Conservation (phyloP, 2,329 filamentous ascomycete species). For the Cercospora canescens region DNA sequence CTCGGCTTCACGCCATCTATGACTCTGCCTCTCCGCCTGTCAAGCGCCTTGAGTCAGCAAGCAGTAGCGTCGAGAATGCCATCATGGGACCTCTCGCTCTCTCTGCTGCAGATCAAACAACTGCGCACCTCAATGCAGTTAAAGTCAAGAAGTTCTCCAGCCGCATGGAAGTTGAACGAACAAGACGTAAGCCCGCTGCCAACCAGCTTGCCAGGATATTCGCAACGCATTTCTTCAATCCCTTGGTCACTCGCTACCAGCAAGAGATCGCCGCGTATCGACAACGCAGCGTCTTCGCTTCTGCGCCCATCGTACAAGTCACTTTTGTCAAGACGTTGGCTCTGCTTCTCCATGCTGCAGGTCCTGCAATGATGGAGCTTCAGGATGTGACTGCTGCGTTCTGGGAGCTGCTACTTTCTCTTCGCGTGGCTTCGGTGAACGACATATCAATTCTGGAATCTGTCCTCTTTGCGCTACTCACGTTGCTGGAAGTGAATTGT, state of each 20-base stretch:
- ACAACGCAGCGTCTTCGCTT: conserved; percentile 58
- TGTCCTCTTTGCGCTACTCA: conserved; percentile 75
- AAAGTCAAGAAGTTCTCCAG: conserved; percentile 90
- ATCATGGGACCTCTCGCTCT: conserved; percentile 83
- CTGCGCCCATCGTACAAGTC: conserved; percentile 73
- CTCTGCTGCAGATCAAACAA: conserved; percentile 73
- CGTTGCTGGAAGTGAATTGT: conserved; percentile 77
- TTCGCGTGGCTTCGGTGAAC: conserved; percentile 55
- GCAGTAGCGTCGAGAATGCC: conserved; percentile 64
- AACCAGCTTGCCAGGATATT: conserved; percentile 80
- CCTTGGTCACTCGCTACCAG: conserved; percentile 70
- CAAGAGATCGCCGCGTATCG: conserved; percentile 37
- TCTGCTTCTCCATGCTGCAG: conserved; percentile 78
- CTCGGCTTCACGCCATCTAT: conserved; percentile 73
- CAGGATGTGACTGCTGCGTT: conserved; percentile 81
- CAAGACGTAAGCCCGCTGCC: conserved; percentile 59
- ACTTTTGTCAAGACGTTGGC: conserved; percentile 85
- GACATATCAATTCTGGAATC: conserved; percentile 66
- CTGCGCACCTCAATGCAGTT: conserved; percentile 73
- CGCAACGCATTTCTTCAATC: conserved; percentile 78
- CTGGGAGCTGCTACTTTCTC: conserved; percentile 75
- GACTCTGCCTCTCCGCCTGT: conserved; percentile 26
- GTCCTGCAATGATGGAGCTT: conserved; percentile 73
- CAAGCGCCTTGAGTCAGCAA: conserved; percentile 69
- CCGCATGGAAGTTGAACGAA: conserved; percentile 63